Evolutionary conservation across 192 early-diverging fungal species (phyloP).

Genomic region (Neocallimastix lanati): DNA sequence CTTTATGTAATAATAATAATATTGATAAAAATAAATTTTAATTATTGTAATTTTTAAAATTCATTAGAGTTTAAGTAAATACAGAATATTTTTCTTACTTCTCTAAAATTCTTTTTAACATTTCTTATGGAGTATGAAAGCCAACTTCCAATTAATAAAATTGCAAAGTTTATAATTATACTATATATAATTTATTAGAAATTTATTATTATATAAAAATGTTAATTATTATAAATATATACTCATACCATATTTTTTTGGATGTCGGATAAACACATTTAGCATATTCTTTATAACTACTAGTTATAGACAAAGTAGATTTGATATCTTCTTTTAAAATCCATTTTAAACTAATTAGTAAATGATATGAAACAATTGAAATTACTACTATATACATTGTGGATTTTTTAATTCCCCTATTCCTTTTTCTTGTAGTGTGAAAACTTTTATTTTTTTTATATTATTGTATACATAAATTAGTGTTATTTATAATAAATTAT

Average conservation of each 20-base stretch:
- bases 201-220: too few species aligned
- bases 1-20: not conserved
- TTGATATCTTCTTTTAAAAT: not conserved
- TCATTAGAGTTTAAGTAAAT: not conserved
- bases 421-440: not conserved
- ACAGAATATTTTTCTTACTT: not conserved
- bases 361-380: not conserved
- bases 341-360: not conserved
- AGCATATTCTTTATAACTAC: not conserved
- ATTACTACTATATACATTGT: not conserved
- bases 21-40: not conserved
- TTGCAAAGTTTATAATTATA: not conserved
- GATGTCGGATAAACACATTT: not conserved
- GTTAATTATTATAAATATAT: too few species aligned
- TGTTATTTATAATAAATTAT: too few species aligned
- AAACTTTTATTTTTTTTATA: not conserved
- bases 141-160: not conserved
- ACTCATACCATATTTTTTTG: not conserved
- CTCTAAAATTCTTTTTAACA: not conserved
- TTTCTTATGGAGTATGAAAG: not conserved
- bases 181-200: not conserved
- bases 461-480: too few species aligned
- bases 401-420: not conserved
- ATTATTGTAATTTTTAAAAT: not conserved
- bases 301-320: not conserved